phyloP scores from a whole-genome alignment of 2,329 filamentous ascomycete species.

The Tolypocladium endophyticum region DNA sequence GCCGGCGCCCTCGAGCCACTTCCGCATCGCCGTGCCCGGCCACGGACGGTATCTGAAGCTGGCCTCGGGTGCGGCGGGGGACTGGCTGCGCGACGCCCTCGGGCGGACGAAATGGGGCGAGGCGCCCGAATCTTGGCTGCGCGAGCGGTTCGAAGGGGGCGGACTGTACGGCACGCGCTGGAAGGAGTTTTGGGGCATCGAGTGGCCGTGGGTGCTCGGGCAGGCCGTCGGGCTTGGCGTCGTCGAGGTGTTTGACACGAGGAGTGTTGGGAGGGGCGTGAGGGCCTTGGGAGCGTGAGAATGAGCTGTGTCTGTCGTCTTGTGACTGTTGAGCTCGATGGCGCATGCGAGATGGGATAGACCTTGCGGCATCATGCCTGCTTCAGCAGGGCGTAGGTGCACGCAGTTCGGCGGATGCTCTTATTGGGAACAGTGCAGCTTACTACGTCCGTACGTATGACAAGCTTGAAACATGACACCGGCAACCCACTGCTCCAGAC shows the following conservation, averaged over 20 bases:
- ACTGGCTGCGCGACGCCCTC: slow-evolving; percentile 50
- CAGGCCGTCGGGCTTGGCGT: slow-evolving; percentile 61
- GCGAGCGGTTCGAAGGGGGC: slow-evolving; percentile 63
- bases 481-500: not conserved
- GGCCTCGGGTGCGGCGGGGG: slow-evolving; percentile 42
- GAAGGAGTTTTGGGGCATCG: slow-evolving; percentile 58
- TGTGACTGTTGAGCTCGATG: too few species aligned
- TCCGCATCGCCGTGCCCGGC: slow-evolving; percentile 54
- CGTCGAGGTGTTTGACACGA: slow-evolving; percentile 65
- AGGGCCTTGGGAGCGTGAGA: slow-evolving; percentile 27
- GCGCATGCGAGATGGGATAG: not conserved
- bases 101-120: slow-evolving; percentile 50
- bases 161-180: slow-evolving; percentile 35
- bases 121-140: slow-evolving; percentile 48
- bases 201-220: slow-evolving; percentile 61
- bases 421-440: not conserved
- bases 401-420: not conserved
- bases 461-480: not conserved
- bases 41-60: slow-evolving; percentile 60
- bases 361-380: not conserved
- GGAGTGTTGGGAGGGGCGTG: slow-evolving; percentile 60
- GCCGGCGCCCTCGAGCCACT: slow-evolving; percentile 6
- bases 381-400: not conserved
- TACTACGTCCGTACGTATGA: too few species aligned
- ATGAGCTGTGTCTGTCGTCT: not conserved